phyloP scores from a whole-genome alignment of 345 rosid genomes.

The Ceriops zippeliana region DNA sequence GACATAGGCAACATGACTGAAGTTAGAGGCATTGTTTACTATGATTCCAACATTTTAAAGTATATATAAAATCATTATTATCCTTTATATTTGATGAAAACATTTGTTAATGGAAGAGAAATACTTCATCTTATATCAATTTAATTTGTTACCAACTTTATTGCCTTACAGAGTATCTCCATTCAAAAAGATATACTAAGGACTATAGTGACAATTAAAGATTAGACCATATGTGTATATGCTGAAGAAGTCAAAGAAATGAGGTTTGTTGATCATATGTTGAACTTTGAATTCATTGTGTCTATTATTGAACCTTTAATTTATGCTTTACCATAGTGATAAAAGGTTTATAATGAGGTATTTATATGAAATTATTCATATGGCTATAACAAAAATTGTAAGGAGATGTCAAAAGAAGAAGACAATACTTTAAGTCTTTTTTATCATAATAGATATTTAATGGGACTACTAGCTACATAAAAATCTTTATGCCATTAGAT shows the following conservation, averaged over 20 bases:
- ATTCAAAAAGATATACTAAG: too few relatives aligned
- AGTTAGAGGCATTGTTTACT: too few relatives aligned
- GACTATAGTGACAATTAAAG: too few relatives aligned
- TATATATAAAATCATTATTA: too few relatives aligned
- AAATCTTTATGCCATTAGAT: neutral
- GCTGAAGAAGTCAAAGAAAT: neutral
- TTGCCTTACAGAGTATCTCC: too few relatives aligned
- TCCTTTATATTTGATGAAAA: too few relatives aligned
- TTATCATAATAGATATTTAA: neutral
- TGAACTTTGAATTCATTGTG: neutral
- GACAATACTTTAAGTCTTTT: neutral
- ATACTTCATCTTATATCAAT: too few relatives aligned
- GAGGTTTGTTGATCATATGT: neutral
- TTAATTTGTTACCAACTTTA: too few relatives aligned
- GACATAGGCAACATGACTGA: too few relatives aligned
- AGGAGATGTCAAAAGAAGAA: neutral
- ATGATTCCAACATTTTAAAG: too few relatives aligned
- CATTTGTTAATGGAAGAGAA: too few relatives aligned
- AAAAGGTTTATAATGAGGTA: neutral
- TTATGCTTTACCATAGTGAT: neutral
- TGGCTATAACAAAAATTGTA: neutral
- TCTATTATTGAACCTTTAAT: neutral
- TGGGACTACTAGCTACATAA: neutral
- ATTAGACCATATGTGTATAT: neutral
- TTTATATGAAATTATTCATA: neutral